Evolutionary conservation across 805 yeast species (phyloP).

Genomic region (Hanseniaspora occidentalis): DNA sequence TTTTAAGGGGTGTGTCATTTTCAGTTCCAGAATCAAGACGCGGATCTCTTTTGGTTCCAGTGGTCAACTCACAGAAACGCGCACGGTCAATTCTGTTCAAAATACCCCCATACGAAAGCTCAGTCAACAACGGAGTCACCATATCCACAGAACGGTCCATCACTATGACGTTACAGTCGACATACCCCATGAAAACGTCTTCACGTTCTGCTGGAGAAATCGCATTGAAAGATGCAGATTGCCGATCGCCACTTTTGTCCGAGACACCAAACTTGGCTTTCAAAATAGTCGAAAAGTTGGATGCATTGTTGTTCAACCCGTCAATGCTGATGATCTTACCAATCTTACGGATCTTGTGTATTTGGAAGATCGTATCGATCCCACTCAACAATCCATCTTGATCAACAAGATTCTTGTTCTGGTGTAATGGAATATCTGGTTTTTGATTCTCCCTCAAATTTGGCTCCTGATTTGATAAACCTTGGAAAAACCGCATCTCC

Average conservation of each 20-base stretch:
- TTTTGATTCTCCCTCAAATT: too few species aligned
- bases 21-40: slow-evolving; percentile 16
- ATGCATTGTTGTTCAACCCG: not conserved
- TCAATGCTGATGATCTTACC: not conserved
- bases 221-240: too few species aligned
- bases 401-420: not conserved
- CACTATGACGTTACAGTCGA: slow-evolving; percentile 58
- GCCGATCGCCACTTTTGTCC: too few species aligned
- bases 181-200: slow-evolving; percentile 1
- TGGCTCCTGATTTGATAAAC: too few species aligned
- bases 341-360: not conserved
- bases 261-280: not conserved
- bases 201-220: too few species aligned
- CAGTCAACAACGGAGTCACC: slow-evolving; percentile 58
- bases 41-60: too few species aligned
- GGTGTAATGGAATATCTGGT: too few species aligned
- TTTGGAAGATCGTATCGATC: not conserved
- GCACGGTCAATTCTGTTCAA: slow-evolving; percentile 55
- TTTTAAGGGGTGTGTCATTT: slow-evolving; percentile 9
- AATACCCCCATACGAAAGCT: slow-evolving; percentile 72
- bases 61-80: slow-evolving; percentile 29
- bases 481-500: not conserved
- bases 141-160: slow-evolving; percentile 71
- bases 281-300: not conserved
- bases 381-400: not conserved